These are phyloP conservation scores for Fonsecaea multimorphosa DNA, from an alignment of 2,329 filamentous ascomycete species.

Conservation along the genomic window DNA sequence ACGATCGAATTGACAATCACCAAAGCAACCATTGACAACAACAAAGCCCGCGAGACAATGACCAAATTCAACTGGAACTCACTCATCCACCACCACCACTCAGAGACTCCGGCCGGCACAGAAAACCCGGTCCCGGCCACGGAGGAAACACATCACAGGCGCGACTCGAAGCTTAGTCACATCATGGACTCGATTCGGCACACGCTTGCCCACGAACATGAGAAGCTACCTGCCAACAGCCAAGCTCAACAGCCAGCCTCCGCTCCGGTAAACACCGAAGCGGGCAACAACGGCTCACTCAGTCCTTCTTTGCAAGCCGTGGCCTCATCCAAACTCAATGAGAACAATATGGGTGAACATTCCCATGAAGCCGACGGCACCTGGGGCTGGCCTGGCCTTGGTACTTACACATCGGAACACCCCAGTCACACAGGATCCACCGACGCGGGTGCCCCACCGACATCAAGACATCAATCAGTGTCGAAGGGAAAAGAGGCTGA, in stretches of 20 bases:
- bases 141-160: slow-evolving; percentile 11
- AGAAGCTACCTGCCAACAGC: slow-evolving; percentile 13
- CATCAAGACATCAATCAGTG: slow-evolving; percentile 2
- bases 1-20: slow-evolving; percentile 7
- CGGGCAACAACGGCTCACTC: slow-evolving; percentile 20
- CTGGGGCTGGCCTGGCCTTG: slow-evolving; percentile 30
- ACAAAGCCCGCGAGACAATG: slow-evolving; percentile 14
- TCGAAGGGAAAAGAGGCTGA: slow-evolving; percentile 1
- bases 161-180: slow-evolving; percentile 29
- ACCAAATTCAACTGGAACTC: slow-evolving; percentile 16
- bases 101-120: slow-evolving; percentile 3
- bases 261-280: background rate
- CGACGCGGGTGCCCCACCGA: background rate
- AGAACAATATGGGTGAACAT: slow-evolving; percentile 34
- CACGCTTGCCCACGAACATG: slow-evolving; percentile 29
- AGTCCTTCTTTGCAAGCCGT: slow-evolving; percentile 33
- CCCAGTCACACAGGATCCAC: slow-evolving; percentile 5
- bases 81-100: slow-evolving; percentile 5
- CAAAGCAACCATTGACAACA: slow-evolving; percentile 5
- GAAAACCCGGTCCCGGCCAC: background rate
- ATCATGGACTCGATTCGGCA: slow-evolving; percentile 30
- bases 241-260: slow-evolving; percentile 13
- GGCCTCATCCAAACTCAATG: slow-evolving; percentile 27
- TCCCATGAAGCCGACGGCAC: slow-evolving; percentile 26
- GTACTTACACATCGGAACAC: slow-evolving; percentile 14